A percentile compares a stretch with the other conserved stretches of the same genome.
phyloP scores from a whole-genome alignment of 805 yeast species.

The Myxozyma lipomycoides region DNA sequence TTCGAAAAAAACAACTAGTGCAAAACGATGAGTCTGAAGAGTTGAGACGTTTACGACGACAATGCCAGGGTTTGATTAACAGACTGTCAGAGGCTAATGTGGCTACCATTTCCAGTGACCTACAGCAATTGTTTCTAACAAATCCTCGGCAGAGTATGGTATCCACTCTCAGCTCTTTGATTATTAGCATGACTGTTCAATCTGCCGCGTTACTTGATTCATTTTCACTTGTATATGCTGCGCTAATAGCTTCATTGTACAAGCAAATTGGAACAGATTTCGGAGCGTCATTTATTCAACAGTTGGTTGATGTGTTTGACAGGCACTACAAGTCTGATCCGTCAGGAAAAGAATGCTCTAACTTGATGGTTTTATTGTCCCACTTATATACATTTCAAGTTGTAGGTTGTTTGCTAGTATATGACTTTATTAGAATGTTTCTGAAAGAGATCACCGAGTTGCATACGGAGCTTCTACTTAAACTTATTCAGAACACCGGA shows the following conservation, averaged over 20 bases:
- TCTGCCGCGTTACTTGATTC: slow-evolving; percentile 71
- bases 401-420: slow-evolving; percentile 66
- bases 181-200: slow-evolving; percentile 60
- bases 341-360: slow-evolving; percentile 49
- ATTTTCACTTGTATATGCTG: slow-evolving; percentile 74
- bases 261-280: slow-evolving; percentile 79
- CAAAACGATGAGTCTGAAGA: slow-evolving; percentile 46
- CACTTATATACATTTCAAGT: slow-evolving; percentile 75
- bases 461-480: slow-evolving; percentile 72
- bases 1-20: slow-evolving; percentile 51
- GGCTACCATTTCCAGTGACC: slow-evolving; percentile 60
- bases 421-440: slow-evolving; percentile 59
- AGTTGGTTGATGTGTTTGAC: slow-evolving; percentile 68
- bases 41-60: slow-evolving; percentile 49
- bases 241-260: slow-evolving; percentile 69
- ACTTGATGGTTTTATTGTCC: slow-evolving; percentile 68
- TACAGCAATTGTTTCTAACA: slow-evolving; percentile 57
- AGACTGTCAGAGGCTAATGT: slow-evolving; percentile 86
- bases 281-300: slow-evolving; percentile 82
- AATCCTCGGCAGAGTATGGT: slow-evolving; percentile 80
- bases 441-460: slow-evolving; percentile 58
- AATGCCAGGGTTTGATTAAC: slow-evolving; percentile 79
- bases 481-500: slow-evolving; percentile 73
- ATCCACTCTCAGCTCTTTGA: slow-evolving; percentile 57
- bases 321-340: slow-evolving; percentile 36